Conservation (phyloP, 139 green algal genomes). For the Micractinium conductrix region DNA sequence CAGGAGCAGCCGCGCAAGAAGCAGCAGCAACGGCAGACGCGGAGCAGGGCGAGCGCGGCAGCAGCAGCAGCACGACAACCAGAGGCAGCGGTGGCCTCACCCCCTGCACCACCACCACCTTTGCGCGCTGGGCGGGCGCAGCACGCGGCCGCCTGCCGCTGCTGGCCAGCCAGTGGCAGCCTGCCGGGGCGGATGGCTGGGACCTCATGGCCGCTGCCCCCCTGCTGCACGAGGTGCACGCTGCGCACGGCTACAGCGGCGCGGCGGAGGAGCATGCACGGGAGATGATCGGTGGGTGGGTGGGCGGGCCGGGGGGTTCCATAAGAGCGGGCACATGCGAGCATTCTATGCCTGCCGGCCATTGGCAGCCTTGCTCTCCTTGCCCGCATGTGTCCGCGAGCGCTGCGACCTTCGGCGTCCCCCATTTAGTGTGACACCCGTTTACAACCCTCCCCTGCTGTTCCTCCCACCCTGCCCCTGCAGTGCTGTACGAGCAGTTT, state of each 20-base stretch:
- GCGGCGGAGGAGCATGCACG: constrained; percentile 24
- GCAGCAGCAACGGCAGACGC: neutral
- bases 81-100: too few relatives aligned
- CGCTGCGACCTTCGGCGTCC: neutral
- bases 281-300: constrained; percentile 22
- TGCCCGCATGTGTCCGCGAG: neutral
- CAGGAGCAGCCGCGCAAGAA: neutral
- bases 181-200: neutral
- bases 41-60: neutral
- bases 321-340: neutral
- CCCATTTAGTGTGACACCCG: neutral
- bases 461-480: neutral
- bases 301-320: too few relatives aligned
- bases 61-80: neutral
- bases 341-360: too few relatives aligned
- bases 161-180: constrained; percentile 37
- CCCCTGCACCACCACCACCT: constrained; percentile 8
- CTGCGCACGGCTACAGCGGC: neutral
- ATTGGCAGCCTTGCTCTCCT: neutral
- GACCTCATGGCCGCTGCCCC: neutral
- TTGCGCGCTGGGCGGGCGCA: constrained; percentile 6
- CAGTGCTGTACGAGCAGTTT: constrained; percentile 73
- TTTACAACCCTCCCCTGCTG: neutral
- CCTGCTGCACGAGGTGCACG: constrained; percentile 32
- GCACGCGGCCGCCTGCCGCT: neutral